Conservation (phyloP, 768 basidiomycete genomes). For the Leccinum aurantiacum region DNA sequence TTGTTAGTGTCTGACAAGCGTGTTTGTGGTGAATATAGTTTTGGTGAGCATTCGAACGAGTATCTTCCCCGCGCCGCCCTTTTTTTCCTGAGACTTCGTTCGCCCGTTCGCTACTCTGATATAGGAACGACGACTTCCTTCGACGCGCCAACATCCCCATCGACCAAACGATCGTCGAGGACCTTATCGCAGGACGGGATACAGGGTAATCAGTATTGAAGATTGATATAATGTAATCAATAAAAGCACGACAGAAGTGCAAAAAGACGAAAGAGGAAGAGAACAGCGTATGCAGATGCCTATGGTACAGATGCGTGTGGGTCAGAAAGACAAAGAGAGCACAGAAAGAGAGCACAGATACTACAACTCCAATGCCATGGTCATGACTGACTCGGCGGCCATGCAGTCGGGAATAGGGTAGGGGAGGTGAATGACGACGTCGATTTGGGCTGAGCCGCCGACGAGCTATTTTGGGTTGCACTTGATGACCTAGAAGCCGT, state of each 20-base stretch:
- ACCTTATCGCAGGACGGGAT: constrained; percentile 32
- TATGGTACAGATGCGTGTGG: constrained; percentile 32
- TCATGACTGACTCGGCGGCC: constrained; percentile 23
- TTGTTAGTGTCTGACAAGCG: neutral
- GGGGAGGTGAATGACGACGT: constrained; percentile 22
- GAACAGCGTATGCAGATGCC: constrained; percentile 22
- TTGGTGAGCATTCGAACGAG: constrained; percentile 39
- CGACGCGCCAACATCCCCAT: constrained; percentile 40
- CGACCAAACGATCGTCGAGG: constrained; percentile 41
- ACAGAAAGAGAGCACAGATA: neutral
- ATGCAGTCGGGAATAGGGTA: constrained; percentile 21
- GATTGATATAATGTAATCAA: constrained; percentile 10
- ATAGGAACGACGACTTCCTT: constrained; percentile 56
- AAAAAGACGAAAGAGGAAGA: neutral
- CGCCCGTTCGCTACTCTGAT: neutral
- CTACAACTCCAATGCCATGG: neutral
- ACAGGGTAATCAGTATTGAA: neutral
- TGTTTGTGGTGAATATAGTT: constrained; percentile 36
- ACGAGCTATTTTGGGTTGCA: constrained; percentile 18
- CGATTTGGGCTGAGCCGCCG: constrained; percentile 15
- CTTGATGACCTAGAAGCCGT: neutral
- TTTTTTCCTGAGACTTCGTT: neutral
- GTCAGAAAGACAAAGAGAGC: neutral
- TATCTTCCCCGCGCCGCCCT: neutral
- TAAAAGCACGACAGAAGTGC: constrained; percentile 4